Evolutionary conservation across 768 basidiomycete species (phyloP), one percentile per base, ranked within the genome.

Genomic region (Pisolithus tinctorius): DNA sequence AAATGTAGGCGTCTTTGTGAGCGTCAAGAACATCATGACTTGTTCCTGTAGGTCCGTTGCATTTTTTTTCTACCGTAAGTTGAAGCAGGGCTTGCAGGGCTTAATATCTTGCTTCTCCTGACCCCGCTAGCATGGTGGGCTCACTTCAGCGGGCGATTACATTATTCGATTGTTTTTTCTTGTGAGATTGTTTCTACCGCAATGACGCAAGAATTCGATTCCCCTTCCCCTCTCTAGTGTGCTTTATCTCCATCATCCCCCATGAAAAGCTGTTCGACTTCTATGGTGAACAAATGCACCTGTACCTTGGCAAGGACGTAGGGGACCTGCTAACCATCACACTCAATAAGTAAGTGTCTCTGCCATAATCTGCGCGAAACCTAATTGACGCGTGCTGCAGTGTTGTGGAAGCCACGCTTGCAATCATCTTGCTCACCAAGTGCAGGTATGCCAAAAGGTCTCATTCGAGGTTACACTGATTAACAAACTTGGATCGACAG

Each of bases 261-360:
- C 72, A 87, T 6, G 83, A 85, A 53, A 71, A 75, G 46, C 58
- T 85, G 1, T 82, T 86, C 56, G 86, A 88, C 55, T 88, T 74
- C 68, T 80, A 80, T 38, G 76, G 74, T 9, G 84, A 60, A 74
- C 79, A 66, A 71, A 66, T 79, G 53, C 69, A 75, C 0, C 53
- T 77, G 45, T 81, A 78, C 56, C 72, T 71, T 14, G 78, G 80
- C 27, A 70, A 68, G 54, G 70, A 82, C 52, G 61, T 88, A 6
- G 86, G 86, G 6, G 86, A 88, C 58, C 64, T 88, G n/a, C 62
- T 86, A 20, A 67, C 77, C 11, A 72, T 86, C 37, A 82, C 84
- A 0, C 62, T 86, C 38, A 82, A 83, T 66, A 87, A 87, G 83
- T 83, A 47, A 41, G 75, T 52, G 44, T 23, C 14, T 14, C 59